Base-by-base conservation (phyloP, 2,329 filamentous ascomycete species). In the Colletotrichum truncatum region DNA sequence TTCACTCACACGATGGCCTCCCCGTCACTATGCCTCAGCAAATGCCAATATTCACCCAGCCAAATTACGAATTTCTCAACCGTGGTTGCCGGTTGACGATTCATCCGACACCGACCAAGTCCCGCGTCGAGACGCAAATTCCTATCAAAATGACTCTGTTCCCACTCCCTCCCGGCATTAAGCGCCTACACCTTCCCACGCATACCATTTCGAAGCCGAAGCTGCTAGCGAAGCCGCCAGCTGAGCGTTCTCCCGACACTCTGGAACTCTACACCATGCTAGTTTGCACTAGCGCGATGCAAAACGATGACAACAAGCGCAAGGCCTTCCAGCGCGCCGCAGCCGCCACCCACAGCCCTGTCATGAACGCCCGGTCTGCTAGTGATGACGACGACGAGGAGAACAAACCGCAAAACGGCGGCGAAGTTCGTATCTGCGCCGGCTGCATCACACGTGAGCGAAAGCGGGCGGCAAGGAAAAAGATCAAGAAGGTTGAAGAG, bases 141-240 rank as follows among this genome's bases (percentile, higher is more conserved):
- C 93, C 92, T 8, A 93, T 98, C 70, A 91, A 91, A 72, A 85
- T 98, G 77, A 91, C 90, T 0, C 79, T 98, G 38, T 90, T 89
- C 62, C 89, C 92, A 18, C 82, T 97, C 48, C 94, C 94, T 2
- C 81, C 85, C 1, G 91, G 91, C 10, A 88, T 94, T 62, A 92
- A 91, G 68, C 93, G 91, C 74, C 81, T 98, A 53, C 94, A 97
- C 73, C 86, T 99, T 14, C 96, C 95, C 4, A 89, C 91, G 4
- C 91, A 98, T 74, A 97, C 93, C 1, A 96, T 99, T 58, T 96
- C 94, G 18, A 98, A 98, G 76, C 93, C 94, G 6, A 98, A 98
- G 78, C 85, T 97, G 23, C 85, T 97, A 45, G 89, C 92, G 3
- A 97, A 94, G 72, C 88, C 91, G 3, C 77, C 85, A 2, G 86